Evolutionary conservation across 2,329 filamentous ascomycete species (phyloP), one percentile per base, ranked within the genome.

Genomic region (Apiospora malaysiana): DNA sequence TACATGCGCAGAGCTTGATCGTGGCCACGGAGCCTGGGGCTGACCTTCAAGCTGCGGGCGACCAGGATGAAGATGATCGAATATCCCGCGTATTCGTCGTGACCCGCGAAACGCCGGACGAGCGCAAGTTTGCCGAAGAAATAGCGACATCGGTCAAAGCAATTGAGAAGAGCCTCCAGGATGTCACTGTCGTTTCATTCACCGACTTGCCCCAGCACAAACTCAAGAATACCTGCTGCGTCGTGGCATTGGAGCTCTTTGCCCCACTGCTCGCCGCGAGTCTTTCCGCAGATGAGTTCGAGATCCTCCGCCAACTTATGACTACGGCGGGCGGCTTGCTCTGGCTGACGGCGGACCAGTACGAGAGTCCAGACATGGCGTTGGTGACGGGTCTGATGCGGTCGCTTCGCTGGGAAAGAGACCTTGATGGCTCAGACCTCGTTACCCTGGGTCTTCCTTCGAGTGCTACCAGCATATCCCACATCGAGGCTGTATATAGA

Each of bases 311-410:
- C 40, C 69, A 72, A 27, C 70, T 70, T 21, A 65, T 65, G 46
- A 72, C 71, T 12, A 72, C 69, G 21, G 32, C 67, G 18, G 67
- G 45, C 10, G 67, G 67, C 42, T 56, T 68, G 21, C 45, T 68
- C 32, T 68, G 67, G 67, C 2, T 68, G 18, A 68, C 67, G 1
- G n/a, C 45, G 4, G 67, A 56, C 46, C 67, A 47, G 46, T 72
- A 27, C 46, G 49, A 70, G 37, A 46, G 68, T 21, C 73, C 72
- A 4, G 59, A 71, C 18, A 43, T 47, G 21, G 68, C 66, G 1
- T 32, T 75, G 3, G n/a, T 40, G 43, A 42, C 51, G 0, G 75
- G 75, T 10, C 66, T 76, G 5, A 66, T 75, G 46, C 72, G 75
- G 12, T 56, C 66, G n/a, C 59, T 76, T 6, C 70, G 74, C 9